Percentiles rank a stretch among this genome's conserved stretches.
Conservation (phyloP, 768 basidiomycete species). For the Hygrocybe punicea region DNA sequence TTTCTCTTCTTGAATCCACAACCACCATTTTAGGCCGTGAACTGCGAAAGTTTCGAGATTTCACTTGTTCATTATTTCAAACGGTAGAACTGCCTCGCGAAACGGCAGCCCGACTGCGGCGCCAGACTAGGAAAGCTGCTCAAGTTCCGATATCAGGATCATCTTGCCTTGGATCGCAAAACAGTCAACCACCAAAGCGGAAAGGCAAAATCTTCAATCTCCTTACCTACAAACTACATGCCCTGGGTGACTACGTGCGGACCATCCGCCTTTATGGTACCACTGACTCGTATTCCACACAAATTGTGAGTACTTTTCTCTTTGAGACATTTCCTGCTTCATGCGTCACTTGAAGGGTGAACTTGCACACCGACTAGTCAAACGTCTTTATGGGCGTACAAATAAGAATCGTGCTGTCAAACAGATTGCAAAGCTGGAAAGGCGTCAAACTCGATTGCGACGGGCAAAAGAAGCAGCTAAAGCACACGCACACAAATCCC, state of each 20-base stretch:
- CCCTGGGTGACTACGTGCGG: constrained; percentile 24
- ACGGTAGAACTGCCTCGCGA: constrained; percentile 27
- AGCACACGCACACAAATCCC: background rate
- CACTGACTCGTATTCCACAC: constrained; percentile 33
- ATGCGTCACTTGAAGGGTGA: constrained; percentile 36
- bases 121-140: constrained; percentile 8
- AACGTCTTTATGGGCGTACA: constrained; percentile 32
- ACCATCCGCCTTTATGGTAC: constrained; percentile 25
- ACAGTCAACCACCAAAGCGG: too few relatives aligned
- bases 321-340: too few relatives aligned
- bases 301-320: constrained; percentile 21
- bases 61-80: constrained; percentile 16
- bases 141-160: background rate
- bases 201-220: constrained; percentile 12
- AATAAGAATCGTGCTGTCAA: constrained; percentile 28
- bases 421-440: constrained; percentile 24
- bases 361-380: constrained; percentile 35
- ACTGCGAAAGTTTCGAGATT: constrained; percentile 22
- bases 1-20: constrained; percentile 21
- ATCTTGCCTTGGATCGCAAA: too few relatives aligned
- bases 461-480: constrained; percentile 10
- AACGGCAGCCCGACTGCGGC: constrained; percentile 17
- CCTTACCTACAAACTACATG: constrained; percentile 31
- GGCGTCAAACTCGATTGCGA: constrained; percentile 10
- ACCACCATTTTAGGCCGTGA: constrained; percentile 28